Conservation (phyloP, 1,284 basidiomycete species). For the Trichosporon faecale region DNA sequence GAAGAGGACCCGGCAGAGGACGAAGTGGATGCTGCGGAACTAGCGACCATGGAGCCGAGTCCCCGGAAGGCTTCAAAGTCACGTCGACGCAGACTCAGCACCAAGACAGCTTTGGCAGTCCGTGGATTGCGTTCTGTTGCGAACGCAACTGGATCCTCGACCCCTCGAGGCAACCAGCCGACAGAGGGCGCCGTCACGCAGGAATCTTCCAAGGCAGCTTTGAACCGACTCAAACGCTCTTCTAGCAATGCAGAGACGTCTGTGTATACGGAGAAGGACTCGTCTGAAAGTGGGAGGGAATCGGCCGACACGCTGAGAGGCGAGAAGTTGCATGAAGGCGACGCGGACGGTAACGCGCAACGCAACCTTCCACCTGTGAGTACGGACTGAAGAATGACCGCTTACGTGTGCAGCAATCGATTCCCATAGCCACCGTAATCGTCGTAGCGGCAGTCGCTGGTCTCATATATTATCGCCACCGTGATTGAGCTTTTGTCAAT, state of each 20-base stretch:
- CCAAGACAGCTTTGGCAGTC: constrained; percentile 36
- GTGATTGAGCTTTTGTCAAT: background rate
- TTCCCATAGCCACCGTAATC: constrained; percentile 40
- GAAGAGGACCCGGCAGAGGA: constrained; percentile 34
- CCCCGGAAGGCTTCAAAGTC: constrained; percentile 21
- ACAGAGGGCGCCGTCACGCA: background rate
- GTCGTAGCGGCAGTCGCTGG: constrained; percentile 44
- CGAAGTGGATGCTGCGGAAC: constrained; percentile 23
- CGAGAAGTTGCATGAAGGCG: constrained; percentile 16
- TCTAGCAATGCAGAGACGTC: background rate
- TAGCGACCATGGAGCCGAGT: background rate
- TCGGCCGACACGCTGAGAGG: constrained; percentile 43
- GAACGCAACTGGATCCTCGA: constrained; percentile 23
- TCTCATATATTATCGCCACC: constrained; percentile 38
- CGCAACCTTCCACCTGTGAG: constrained; percentile 11
- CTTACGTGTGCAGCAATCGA: constrained; percentile 17
- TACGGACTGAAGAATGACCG: background rate
- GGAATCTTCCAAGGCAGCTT: background rate
- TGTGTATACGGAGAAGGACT: constrained; percentile 28
- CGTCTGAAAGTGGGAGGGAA: constrained; percentile 42
- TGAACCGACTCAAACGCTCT: constrained; percentile 4
- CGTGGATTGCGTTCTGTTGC: constrained; percentile 37
- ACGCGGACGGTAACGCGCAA: background rate
- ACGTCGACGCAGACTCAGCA: constrained; percentile 38
- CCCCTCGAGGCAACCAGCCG: constrained; percentile 27